A percentile compares a stretch with the other conserved stretches of the same genome.
These are phyloP conservation scores for Waltergamsia citrina DNA, from an alignment of 2,329 filamentous ascomycete genomes.

Conservation along the genomic window DNA sequence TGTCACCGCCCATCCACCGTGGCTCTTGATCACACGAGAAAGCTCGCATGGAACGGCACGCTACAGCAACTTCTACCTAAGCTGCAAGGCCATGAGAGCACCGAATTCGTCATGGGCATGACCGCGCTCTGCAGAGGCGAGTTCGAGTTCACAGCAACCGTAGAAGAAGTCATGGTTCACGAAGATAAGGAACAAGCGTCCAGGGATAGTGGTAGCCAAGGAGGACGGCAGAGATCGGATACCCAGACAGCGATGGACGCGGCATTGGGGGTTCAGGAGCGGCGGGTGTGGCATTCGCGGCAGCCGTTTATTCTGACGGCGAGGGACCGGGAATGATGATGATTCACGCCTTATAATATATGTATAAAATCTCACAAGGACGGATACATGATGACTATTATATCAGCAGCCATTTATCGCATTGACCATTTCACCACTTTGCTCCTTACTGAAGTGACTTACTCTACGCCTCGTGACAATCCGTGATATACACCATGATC, in stretches of 20 bases:
- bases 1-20: slow-evolving; percentile 62
- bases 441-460: too few species aligned
- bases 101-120: slow-evolving; percentile 57
- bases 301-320: slow-evolving; percentile 47
- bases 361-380: neutral
- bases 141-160: slow-evolving; percentile 70
- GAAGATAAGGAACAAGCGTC: slow-evolving; percentile 17
- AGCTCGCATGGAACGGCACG: slow-evolving; percentile 77
- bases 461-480: too few species aligned
- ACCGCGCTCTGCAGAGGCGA: slow-evolving; percentile 70
- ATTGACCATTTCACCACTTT: too few species aligned
- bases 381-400: too few species aligned
- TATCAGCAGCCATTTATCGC: too few species aligned
- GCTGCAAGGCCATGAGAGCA: slow-evolving; percentile 47
- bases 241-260: slow-evolving; percentile 50
- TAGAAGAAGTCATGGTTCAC: slow-evolving; percentile 67
- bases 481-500: too few species aligned
- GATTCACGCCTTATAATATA: neutral
- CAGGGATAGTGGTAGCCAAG: slow-evolving; percentile 7
- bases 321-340: slow-evolving; percentile 23
- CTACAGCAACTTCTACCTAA: slow-evolving; percentile 65
- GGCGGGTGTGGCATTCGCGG: slow-evolving; percentile 56
- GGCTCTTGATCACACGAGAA: slow-evolving; percentile 72
- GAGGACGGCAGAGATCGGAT: slow-evolving; percentile 33
- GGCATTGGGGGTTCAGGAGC: slow-evolving; percentile 47